phyloP scores from a whole-genome alignment of 1,284 basidiomycete genomes.

The Laetiporus sulphureus region DNA sequence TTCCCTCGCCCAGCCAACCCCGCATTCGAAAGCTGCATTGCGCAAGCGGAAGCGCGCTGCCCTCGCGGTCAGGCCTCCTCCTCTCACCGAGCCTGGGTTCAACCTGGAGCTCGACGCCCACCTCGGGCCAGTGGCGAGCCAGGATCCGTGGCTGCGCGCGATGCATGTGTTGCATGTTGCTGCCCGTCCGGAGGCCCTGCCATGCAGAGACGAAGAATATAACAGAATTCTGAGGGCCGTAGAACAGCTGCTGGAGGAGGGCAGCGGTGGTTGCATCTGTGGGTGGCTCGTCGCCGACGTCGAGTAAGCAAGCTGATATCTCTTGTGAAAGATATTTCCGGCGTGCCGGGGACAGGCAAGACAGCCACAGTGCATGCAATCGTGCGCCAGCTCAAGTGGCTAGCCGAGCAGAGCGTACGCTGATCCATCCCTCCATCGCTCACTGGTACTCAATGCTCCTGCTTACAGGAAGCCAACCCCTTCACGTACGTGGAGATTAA shows the following conservation, averaged over 20 bases:
- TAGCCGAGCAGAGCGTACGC: conserved; percentile 74
- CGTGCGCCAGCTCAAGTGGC: conserved; percentile 80
- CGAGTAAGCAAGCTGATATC: background rate
- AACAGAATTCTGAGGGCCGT: conserved; percentile 72
- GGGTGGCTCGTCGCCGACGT: conserved; percentile 27
- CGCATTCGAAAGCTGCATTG: conserved; percentile 60
- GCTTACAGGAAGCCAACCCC: conserved; percentile 74
- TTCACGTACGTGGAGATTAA: conserved; percentile 99
- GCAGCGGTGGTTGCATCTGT: conserved; percentile 95
- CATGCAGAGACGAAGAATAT: conserved; percentile 89
- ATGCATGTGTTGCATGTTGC: conserved; percentile 92
- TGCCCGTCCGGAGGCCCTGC: conserved; percentile 84
- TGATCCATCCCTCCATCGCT: background rate
- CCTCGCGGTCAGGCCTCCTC: conserved; percentile 29
- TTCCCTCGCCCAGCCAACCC: conserved; percentile 48
- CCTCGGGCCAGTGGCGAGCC: conserved; percentile 36
- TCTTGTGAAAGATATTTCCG: conserved; percentile 74
- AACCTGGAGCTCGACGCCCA: conserved; percentile 23
- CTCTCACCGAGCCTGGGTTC: conserved; percentile 25
- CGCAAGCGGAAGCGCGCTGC: conserved; percentile 32
- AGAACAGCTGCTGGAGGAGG: conserved; percentile 85
- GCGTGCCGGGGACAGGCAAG: conserved; percentile 97
- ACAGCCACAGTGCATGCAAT: conserved; percentile 96
- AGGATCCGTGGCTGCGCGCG: conserved; percentile 77
- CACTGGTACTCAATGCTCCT: background rate